phyloP scores from a whole-genome alignment of 208 protist species.

The Porcisia hertigi region DNA sequence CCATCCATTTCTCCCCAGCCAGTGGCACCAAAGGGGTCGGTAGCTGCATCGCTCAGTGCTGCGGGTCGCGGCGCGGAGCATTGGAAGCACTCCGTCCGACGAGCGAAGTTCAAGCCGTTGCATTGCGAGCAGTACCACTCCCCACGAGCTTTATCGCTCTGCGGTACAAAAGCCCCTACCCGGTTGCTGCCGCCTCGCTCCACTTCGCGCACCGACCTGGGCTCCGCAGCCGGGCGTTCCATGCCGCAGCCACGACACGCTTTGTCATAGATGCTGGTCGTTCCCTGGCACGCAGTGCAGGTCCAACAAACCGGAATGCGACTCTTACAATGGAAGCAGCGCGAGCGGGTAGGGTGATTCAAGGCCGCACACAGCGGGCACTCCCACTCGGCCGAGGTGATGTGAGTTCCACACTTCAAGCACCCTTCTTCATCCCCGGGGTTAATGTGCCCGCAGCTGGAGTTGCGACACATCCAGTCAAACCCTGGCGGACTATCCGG shows the following conservation, averaged over 20 bases:
- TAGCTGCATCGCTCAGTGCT: not conserved
- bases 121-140: slow-evolving; percentile 83
- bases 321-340: slow-evolving; percentile 75
- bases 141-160: slow-evolving; percentile 10
- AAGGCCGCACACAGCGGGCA: slow-evolving; percentile 78
- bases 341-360: slow-evolving; percentile 73
- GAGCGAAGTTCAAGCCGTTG: slow-evolving; percentile 74
- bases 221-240: slow-evolving; percentile 47
- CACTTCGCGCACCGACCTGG: slow-evolving; percentile 44
- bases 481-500: slow-evolving; percentile 70
- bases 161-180: slow-evolving; percentile 3
- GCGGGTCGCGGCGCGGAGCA: slow-evolving; percentile 40
- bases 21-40: not conserved
- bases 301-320: slow-evolving; percentile 78
- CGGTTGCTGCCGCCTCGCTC: not conserved
- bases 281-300: slow-evolving; percentile 49
- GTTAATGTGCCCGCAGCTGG: slow-evolving; percentile 67
- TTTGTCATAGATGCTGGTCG: slow-evolving; percentile 83
- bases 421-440: slow-evolving; percentile 80
- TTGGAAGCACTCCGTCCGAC: slow-evolving; percentile 70
- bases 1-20: slow-evolving; percentile 6
- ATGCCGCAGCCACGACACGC: slow-evolving; percentile 57
- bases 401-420: slow-evolving; percentile 54
- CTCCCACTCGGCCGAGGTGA: slow-evolving; percentile 77
- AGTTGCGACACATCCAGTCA: slow-evolving; percentile 87